Evolutionary conservation across 768 basidiomycete genomes (phyloP), one percentile per base, ranked within the genome.

Genomic region (Leccinum barrowsii): DNA sequence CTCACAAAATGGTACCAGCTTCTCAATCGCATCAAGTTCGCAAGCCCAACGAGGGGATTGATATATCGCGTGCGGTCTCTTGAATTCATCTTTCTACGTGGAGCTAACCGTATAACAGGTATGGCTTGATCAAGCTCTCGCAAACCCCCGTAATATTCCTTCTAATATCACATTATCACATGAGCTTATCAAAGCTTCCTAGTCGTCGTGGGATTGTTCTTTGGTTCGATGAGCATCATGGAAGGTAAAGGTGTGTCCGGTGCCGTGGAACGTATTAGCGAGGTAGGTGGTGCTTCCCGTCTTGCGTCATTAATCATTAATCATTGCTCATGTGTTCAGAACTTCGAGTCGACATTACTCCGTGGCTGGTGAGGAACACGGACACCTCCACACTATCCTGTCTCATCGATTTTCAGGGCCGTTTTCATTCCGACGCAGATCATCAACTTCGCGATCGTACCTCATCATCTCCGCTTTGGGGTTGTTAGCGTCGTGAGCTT

Each of bases 1-100:
- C 78, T 94, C 69, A 90, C 91, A 2, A 87, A 84, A 59, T 95
- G 93, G 92, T 92, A 89, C 65, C 76, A 81, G 53, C 74, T 86
- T 59, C 78, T 94, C 55, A 85, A 90, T 65, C 74, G 85, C 7
- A 78, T 94, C 61, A 83, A 85, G 61, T 89, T 93, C 68, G 62
- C 82, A 2, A 82, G 73, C 56, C 85, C 85, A 1, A 82, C 78
- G 0, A 80, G 74, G 61, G 85, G 79, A 0, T 70, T 89, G 42
- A 68, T 85, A 10, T 87, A 86, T 64, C 77, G 87, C 35, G 90
- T 90, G 51, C 48, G 85, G 65, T 47, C 11, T 35, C 35, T 52
- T 24, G 2, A 8, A 12, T 6, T 52, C 15, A 7, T 34, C 30
- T 5, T 21, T 4, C 7, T 24, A 54, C 40, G 21, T 26, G 44